Evolutionary conservation across 768 basidiomycete genomes (phyloP).

Genomic region (Clitopilus hobsonii): DNA sequence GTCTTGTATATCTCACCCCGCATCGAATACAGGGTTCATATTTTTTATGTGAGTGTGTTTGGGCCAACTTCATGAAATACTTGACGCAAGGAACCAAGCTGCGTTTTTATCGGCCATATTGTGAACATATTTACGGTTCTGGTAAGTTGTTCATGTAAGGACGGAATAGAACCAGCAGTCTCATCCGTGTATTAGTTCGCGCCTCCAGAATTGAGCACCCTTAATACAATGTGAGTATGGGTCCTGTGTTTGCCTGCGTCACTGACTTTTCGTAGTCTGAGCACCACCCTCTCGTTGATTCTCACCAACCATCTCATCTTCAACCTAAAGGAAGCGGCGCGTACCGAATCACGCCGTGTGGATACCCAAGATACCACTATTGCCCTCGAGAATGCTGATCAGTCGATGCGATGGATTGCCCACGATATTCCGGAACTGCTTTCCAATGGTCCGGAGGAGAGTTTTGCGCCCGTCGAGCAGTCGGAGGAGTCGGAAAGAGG

Average conservation of each 20-base stretch:
- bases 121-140: background rate
- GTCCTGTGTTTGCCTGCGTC: too few species aligned
- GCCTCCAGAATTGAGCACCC: background rate
- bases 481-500: too few species aligned
- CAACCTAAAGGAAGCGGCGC: background rate
- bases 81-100: background rate
- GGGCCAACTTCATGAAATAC: background rate
- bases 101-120: background rate
- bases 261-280: too few species aligned
- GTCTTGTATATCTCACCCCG: background rate
- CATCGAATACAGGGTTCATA: background rate
- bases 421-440: background rate
- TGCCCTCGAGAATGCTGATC: background rate
- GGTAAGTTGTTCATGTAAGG: too few species aligned
- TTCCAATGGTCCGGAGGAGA: too few species aligned
- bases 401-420: background rate
- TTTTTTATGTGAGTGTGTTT: background rate
- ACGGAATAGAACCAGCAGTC: too few species aligned
- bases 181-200: background rate
- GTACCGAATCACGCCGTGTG: background rate
- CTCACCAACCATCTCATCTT: background rate
- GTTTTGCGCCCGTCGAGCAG: too few species aligned
- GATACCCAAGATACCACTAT: background rate
- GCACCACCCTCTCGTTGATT: background rate
- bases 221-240: background rate